Evolutionary conservation across 805 yeast genomes (phyloP).

Genomic region (Brettanomyces sp.): DNA sequence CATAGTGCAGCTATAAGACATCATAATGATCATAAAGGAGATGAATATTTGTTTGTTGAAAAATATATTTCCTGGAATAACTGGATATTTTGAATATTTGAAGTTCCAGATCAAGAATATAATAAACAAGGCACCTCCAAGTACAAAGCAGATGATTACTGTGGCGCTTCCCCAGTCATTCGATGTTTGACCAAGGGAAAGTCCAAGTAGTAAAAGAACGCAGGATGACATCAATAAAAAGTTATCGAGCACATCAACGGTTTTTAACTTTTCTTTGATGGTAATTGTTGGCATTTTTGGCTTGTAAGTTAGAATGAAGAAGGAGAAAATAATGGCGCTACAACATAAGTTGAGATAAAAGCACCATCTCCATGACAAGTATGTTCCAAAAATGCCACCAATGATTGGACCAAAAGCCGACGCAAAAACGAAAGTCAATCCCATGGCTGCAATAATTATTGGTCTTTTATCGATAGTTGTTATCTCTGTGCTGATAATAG

Average conservation of each 20-base stretch:
- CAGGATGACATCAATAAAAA: slow-evolving; percentile 32
- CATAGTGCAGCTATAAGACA: slow-evolving; percentile 33
- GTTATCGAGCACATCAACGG: slow-evolving; percentile 42
- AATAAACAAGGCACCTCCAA: slow-evolving; percentile 33
- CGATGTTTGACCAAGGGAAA: slow-evolving; percentile 50
- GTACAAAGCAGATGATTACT: slow-evolving; percentile 36
- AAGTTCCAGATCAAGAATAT: slow-evolving; percentile 19
- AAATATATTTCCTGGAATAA: slow-evolving; percentile 3
- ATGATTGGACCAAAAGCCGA: slow-evolving; percentile 54
- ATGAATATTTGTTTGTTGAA: slow-evolving; percentile 29
- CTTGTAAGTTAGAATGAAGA: slow-evolving; percentile 2
- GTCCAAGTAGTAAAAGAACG: slow-evolving; percentile 39
- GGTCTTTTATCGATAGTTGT: slow-evolving; percentile 35
- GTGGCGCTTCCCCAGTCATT: slow-evolving; percentile 49
- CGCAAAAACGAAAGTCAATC: slow-evolving; percentile 39
- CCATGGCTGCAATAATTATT: slow-evolving; percentile 30
- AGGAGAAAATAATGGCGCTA: slow-evolving; percentile 37
- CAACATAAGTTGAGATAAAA: slow-evolving; percentile 62
- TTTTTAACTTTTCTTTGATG: slow-evolving; percentile 24
- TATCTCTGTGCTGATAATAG: slow-evolving; percentile 48
- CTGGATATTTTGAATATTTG: slow-evolving; percentile 11
- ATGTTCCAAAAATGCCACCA: slow-evolving; percentile 48
- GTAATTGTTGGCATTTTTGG: slow-evolving; percentile 3
- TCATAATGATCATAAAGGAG: slow-evolving; percentile 25
- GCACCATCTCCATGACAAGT: slow-evolving; percentile 68